Base-by-base conservation (phyloP, 495 filamentous ascomycete genomes). In the Trichoderma virens region DNA sequence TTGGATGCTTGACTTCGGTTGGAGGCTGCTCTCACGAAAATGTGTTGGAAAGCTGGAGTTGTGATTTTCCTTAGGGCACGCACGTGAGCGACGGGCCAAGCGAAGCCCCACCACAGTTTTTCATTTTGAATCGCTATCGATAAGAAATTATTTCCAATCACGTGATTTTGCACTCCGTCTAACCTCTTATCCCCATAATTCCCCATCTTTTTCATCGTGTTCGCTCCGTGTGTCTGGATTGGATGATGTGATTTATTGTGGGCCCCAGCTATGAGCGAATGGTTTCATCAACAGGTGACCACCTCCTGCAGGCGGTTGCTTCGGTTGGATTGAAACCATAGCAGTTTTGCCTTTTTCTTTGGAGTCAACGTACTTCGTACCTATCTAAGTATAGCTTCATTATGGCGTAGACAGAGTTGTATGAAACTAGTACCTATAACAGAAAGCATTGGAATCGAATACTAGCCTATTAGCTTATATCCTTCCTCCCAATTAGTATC, bases 41-140 rank as follows among this genome's bases (percentile, higher is more conserved):
- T 62, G 61, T 62, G 61, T 9, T 62, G 14, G 61, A 28, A 34
- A 41, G 30, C 41, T 47, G 38, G 63, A 60, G 54, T 39, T 65
- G 63, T 65, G 63, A 65, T 60, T 65, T 65, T 65, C 45, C 38
- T 62, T 65, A 65, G 63, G 63, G 63, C 63, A 65, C n/a, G 63
- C 54, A 60, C 54, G 63, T 65, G 63, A 59, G 62, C 20, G 54
- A 54, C 27, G 63, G 62, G 14, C 51, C 51, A 60, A 51, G 28
- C 45, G 45, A 45, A 64, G 31, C 4, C 51, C 51, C 51, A 30
- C 51, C 25, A 27, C 9, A 14, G 1, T 56, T 30, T 56, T 56
- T 30, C 23, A 16, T 56, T n/a, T 30, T 23, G 5, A 30, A 30
- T 3, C 9, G 7, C 27, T 28, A 56, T 56, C 51, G 51, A 56